These are phyloP conservation scores for Solanum dulcamara DNA, from an alignment of 257 asterid genomes.

Conservation along the genomic window DNA sequence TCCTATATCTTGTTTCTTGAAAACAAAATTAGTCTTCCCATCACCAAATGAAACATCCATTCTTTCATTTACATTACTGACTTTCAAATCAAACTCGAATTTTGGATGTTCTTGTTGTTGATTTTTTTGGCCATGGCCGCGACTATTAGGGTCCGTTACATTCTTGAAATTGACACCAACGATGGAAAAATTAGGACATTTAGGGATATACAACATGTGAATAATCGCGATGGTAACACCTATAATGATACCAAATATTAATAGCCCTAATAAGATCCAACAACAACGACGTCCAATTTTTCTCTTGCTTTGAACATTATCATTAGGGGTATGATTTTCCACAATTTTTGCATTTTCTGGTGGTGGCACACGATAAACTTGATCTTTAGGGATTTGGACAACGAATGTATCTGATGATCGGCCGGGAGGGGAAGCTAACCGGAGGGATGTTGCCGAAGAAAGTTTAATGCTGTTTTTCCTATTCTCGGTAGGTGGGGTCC, in stretches of 20 bases:
- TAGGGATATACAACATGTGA: slow-evolving; percentile 30
- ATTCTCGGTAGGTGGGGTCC: slow-evolving; percentile 19
- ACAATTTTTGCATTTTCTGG: slow-evolving; percentile 56
- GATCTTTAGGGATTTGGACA: slow-evolving; percentile 62
- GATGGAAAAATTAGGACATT: slow-evolving; percentile 32
- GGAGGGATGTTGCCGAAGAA: not conserved
- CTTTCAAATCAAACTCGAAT: slow-evolving; percentile 13
- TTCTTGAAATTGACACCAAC: slow-evolving; percentile 10
- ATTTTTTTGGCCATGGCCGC: not conserved
- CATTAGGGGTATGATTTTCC: slow-evolving; percentile 13
- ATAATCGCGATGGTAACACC: not conserved
- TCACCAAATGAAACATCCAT: slow-evolving; percentile 15
- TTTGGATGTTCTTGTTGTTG: not conserved
- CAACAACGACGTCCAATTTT: slow-evolving; percentile 3
- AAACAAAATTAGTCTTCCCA: slow-evolving; percentile 12
- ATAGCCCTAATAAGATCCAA: slow-evolving; percentile 1
- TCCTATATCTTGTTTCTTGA: slow-evolving; percentile 25
- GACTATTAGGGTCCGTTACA: not conserved
- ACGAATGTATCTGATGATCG: slow-evolving; percentile 29
- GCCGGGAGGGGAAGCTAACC: not conserved
- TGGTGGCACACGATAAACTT: slow-evolving; percentile 53
- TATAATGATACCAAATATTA: slow-evolving; percentile 2
- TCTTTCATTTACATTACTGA: slow-evolving; percentile 23
- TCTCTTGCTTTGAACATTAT: not conserved
- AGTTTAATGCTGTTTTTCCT: not conserved